Percentiles rank a stretch among this genome's conserved stretches.
phyloP scores from a whole-genome alignment of 768 basidiomycete genomes.

The Lactarius sanguifluus region DNA sequence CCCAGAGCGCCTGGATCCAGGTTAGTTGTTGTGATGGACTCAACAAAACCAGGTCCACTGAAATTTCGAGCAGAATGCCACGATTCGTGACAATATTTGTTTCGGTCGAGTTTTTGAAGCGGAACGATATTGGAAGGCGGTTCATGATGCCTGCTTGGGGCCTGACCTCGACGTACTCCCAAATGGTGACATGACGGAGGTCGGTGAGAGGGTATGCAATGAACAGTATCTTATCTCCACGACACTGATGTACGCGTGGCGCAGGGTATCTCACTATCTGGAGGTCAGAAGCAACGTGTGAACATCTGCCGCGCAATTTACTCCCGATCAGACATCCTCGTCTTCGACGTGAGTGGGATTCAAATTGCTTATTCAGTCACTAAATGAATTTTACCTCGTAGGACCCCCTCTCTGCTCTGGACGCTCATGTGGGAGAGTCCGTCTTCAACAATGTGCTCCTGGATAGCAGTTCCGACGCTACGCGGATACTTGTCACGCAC shows the following conservation, averaged over 20 bases:
- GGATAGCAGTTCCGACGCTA: slow-evolving; percentile 62
- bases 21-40: slow-evolving; percentile 34
- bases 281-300: slow-evolving; percentile 77
- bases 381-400: slow-evolving; percentile 30
- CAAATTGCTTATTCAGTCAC: neutral
- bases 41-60: slow-evolving; percentile 2
- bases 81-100: slow-evolving; percentile 84
- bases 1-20: slow-evolving; percentile 91
- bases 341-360: slow-evolving; percentile 58
- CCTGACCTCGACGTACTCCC: slow-evolving; percentile 77
- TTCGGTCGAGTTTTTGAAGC: slow-evolving; percentile 85
- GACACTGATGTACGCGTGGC: neutral
- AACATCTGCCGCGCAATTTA: slow-evolving; percentile 89
- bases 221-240: neutral
- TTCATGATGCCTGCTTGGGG: slow-evolving; percentile 75
- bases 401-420: slow-evolving; percentile 88
- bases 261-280: slow-evolving; percentile 82
- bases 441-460: slow-evolving; percentile 84
- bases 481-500: slow-evolving; percentile 88
- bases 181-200: slow-evolving; percentile 79
- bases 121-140: slow-evolving; percentile 76
- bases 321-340: slow-evolving; percentile 80
- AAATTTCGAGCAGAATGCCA: slow-evolving; percentile 56
- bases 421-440: slow-evolving; percentile 87
- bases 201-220: slow-evolving; percentile 60